Evolutionary conservation across 768 basidiomycete species (phyloP), one percentile per base, ranked within the genome.

Genomic region (Phaffia australis): DNA sequence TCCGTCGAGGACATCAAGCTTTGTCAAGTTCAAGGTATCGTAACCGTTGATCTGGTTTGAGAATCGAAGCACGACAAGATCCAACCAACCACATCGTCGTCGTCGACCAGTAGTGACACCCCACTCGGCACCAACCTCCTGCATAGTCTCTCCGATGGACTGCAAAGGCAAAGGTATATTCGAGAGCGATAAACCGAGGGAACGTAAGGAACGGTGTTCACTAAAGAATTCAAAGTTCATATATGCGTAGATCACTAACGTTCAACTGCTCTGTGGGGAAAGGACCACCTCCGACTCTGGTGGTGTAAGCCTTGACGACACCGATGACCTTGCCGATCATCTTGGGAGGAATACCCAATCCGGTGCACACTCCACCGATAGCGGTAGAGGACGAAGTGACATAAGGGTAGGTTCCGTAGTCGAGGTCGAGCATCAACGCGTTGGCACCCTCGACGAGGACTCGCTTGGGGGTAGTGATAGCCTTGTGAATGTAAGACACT

Each of bases 231-330:
- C 42, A 3, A 4, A 42, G 25, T 8, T 25, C 27, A 67, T 59
- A 71, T 64, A 27, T 56, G 52, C 60, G 23, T 15, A 9, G 54
- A 55, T 21, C 11, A 79, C 85, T 65, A 59, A 89, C 87, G 76
- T 92, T 87, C 64, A 95, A 82, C 75, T 91, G 89, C 76, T 99
- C 95, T 0, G 89, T 90, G 9, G 95, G 92, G 82, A 99, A 98
- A 3, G 95, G 95, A 0, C 95, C 95, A 49, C 91, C 89, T n/a
- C 95, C 95, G 27, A 99, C 95, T 30, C 95, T 84, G 1, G 95
- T 98, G 21, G 95, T 98, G 77, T 99, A 99, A 0, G 95, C 95
- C 77, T 98, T 99, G 74, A 97, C 81, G 67, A 99, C 95, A 56
- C 95, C 95, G 71, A 93, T 87, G 29, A 85, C 81, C 57, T 84